Base-by-base conservation (phyloP, 768 basidiomycete genomes). In the Cystofilobasidium bisporidii region DNA sequence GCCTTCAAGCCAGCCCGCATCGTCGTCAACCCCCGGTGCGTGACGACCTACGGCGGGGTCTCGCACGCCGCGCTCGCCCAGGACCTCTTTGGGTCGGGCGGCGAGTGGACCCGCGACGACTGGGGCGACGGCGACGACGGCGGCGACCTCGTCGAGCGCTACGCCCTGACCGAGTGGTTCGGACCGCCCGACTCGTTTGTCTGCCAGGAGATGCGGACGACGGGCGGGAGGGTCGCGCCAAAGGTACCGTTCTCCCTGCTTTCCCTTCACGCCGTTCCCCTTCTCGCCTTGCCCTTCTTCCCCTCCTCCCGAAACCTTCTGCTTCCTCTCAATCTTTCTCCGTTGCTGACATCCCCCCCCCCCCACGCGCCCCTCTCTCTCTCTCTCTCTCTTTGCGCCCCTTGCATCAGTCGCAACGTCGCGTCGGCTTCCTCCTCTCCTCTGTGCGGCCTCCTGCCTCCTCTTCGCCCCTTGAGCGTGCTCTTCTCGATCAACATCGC, bases 1-100 rank as follows among this genome's bases (percentile, higher is more conserved):
- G 86, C 86, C 12, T 96, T 93, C 78, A 80, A 83, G 11, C 87
- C 92, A 6, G 94, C 92, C 5, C 82, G 92, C 63, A 96, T 99
- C 72, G 77, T 99, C 71, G 87, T 99, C 65, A 98, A 98, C 74
- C 94, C 94, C 6, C 84, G 93, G 20, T 98, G 93, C 76, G 89
- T 94, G 62, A 98, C 94, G 41, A 98, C 94, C 26, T 99, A 99
- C 75, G 94, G 94, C 0, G 96, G 94, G 4, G 94, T 98, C 5
- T 89, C 87, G 71, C 94, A 99, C 77, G 91, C 93, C 26, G 89
- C 91, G 77, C 83, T 99, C 41, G 93, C 94, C n/a, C 77, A 89
- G 55, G 93, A 97, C 77, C 78, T 99, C 72, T 98, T 97, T 73
- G 94, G 93, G 0, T 63, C 69, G 3, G 79, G 80, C 14, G 82